Evolutionary conservation across 2,329 filamentous ascomycete genomes (phyloP), one percentile per base, ranked within the genome.

Genomic region (Elsinoe arachidis): DNA sequence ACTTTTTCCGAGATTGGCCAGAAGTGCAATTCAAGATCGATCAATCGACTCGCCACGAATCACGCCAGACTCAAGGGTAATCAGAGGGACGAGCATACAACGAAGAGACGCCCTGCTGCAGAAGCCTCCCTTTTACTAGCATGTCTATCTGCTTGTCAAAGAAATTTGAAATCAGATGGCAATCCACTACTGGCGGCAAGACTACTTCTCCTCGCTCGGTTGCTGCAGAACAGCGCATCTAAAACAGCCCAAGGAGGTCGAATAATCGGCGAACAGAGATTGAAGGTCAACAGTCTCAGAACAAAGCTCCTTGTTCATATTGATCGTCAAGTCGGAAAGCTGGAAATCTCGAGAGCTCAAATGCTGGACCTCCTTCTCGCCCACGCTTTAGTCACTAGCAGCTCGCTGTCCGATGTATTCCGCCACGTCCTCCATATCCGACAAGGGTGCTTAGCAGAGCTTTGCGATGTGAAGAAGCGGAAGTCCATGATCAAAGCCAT

Each of bases 341-440:
- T 66, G 2, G 61, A 62, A 4, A 62, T 64, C 11, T 72, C 74
- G 3, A 78, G 65, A 60, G 74, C 66, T 60, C 69, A 60, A 63
- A 78, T 93, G 14, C 75, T 92, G 11, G 85, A 89, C 63, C 84
- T 86, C 0, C 77, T 96, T 63, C 87, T 85, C 57, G 90, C 91
- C 0, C 91, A 90, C 68, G 90, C 89, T 60, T 76, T 97, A 53
- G 83, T 85, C 1, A 90, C 87, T 2, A 95, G 83, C 65, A 90
- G 87, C 0, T 87, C 90, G 0, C 84, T 88, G 0, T 84, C 81
- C 58, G 90, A 96, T 67, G 86, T 89, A 0, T 72, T 96, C 55
- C 77, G 82, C 6, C 85, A 93, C 70, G 92, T 96, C 64, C 78
- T 95, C 52, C 79, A 84, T 54, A 80, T 90, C 6, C 80, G 92